phyloP scores from a whole-genome alignment of 331 rosid genomes.

The Arachis monticola region DNA sequence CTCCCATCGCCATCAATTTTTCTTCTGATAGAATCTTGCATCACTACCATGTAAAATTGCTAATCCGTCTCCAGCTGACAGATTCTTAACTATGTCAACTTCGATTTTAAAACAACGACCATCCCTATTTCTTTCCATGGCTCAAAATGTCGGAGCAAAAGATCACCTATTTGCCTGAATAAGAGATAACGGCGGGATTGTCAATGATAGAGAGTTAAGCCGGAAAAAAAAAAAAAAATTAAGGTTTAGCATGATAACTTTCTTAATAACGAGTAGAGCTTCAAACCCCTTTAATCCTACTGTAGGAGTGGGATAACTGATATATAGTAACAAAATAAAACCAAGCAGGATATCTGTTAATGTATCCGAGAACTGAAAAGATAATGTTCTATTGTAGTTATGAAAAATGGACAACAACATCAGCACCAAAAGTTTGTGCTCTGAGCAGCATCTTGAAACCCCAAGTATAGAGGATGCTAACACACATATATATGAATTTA shows the following conservation, averaged over 20 bases:
- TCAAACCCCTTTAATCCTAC: background rate
- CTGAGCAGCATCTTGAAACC: slow-evolving; percentile 14
- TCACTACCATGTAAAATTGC: slow-evolving; percentile 10
- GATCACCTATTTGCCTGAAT: slow-evolving; percentile 54
- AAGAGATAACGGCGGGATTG: slow-evolving; percentile 20
- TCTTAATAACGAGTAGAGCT: slow-evolving; percentile 3
- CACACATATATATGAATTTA: too few relatives aligned
- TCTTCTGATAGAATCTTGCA: background rate
- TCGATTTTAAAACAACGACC: background rate
- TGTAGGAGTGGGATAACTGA: background rate
- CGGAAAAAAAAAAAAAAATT: background rate
- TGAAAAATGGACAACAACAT: slow-evolving; percentile 9
- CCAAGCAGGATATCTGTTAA: background rate
- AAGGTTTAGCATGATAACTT: background rate
- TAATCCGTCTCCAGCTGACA: slow-evolving; percentile 32
- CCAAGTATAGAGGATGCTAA: background rate
- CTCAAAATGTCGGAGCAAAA: slow-evolving; percentile 34
- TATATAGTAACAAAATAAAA: slow-evolving; percentile 15
- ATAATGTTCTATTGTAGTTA: background rate
- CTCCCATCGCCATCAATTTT: background rate
- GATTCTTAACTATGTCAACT: slow-evolving; percentile 19
- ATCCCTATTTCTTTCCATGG: slow-evolving; percentile 17
- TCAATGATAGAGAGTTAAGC: slow-evolving; percentile 10
- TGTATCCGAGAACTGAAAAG: background rate
- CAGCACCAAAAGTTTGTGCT: slow-evolving; percentile 13